phyloP scores from a whole-genome alignment of 2,329 filamentous ascomycete genomes.

The Paramyrothecium roridum region DNA sequence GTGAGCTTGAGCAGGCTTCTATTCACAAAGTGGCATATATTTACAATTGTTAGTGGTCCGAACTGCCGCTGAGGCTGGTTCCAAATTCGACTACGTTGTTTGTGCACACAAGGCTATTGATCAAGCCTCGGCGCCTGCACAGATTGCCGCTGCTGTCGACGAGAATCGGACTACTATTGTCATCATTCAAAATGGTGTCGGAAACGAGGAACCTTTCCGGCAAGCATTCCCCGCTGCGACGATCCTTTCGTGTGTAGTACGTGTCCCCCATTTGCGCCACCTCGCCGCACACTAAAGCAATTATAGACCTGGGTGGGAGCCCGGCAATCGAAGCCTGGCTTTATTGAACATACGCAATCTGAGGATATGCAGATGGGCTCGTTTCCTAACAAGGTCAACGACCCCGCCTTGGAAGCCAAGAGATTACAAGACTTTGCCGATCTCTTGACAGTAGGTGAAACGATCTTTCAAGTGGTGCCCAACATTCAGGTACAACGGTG shows the following conservation, averaged over 20 bases:
- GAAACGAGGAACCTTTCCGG: slow-evolving; percentile 54
- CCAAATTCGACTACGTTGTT: slow-evolving; percentile 15
- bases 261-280: slow-evolving; percentile 11
- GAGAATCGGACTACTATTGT: slow-evolving; percentile 46
- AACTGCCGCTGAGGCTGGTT: slow-evolving; percentile 7
- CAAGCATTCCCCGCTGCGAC: slow-evolving; percentile 45
- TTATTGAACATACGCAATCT: slow-evolving; percentile 45
- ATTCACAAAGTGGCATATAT: neutral
- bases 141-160: slow-evolving; percentile 31
- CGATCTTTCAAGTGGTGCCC: slow-evolving; percentile 42
- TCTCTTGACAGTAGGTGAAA: slow-evolving; percentile 37
- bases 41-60: slow-evolving; percentile 7
- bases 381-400: slow-evolving; percentile 34
- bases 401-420: slow-evolving; percentile 24
- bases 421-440: slow-evolving; percentile 37
- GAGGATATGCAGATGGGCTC: slow-evolving; percentile 55
- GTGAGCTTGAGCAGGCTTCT: slow-evolving; percentile 14
- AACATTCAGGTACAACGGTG: slow-evolving; percentile 57
- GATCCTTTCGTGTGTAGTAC: slow-evolving; percentile 52
- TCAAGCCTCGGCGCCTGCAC: slow-evolving; percentile 7
- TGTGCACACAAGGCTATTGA: slow-evolving; percentile 17
- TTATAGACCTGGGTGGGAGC: slow-evolving; percentile 49
- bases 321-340: slow-evolving; percentile 44
- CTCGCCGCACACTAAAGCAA: too few relatives aligned
- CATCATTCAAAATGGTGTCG: slow-evolving; percentile 60